A percentile compares a stretch with the other conserved stretches of the same genome.
These are phyloP conservation scores for Cryphonectria parasitica DNA, from an alignment of 2,329 filamentous ascomycete species.

Conservation along the genomic window DNA sequence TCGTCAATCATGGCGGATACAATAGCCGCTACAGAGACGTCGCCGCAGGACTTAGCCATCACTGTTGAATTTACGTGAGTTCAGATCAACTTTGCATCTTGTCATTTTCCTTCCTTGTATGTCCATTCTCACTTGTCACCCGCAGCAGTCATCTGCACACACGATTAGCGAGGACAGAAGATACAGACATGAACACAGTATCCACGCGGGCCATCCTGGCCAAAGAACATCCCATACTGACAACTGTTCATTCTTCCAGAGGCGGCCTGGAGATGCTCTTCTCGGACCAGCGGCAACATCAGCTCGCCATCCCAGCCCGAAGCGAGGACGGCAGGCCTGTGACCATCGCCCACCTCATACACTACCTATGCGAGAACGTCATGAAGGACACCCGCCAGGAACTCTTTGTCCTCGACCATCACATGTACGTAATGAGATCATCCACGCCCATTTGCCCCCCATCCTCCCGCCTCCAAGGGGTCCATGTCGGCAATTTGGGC, in stretches of 20 bases:
- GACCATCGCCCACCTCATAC: slow-evolving; percentile 76
- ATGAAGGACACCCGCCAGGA: slow-evolving; percentile 89
- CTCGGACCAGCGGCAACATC: slow-evolving; percentile 75
- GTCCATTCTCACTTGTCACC: not conserved
- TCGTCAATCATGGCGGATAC: slow-evolving; percentile 9
- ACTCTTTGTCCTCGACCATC: slow-evolving; percentile 83
- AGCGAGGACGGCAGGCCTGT: slow-evolving; percentile 63
- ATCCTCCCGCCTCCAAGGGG: not conserved
- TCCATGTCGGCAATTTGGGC: slow-evolving; percentile 10
- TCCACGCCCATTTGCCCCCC: slow-evolving; percentile 6
- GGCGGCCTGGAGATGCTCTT: slow-evolving; percentile 96
- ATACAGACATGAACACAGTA: slow-evolving; percentile 9
- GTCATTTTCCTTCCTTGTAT: too few relatives aligned
- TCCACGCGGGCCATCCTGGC: not conserved
- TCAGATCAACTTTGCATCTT: not conserved
- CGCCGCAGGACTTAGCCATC: slow-evolving; percentile 49
- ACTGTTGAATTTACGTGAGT: slow-evolving; percentile 64
- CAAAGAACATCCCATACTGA: not conserved
- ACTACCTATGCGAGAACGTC: slow-evolving; percentile 75
- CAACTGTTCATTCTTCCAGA: slow-evolving; percentile 47
- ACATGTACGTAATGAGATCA: slow-evolving; percentile 70
- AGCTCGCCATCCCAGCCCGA: slow-evolving; percentile 67
- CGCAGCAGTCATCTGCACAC: not conserved
- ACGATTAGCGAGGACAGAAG: not conserved
- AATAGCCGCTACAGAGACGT: slow-evolving; percentile 23